phyloP scores from a whole-genome alignment of 768 basidiomycete species.

The Lactarius indigo region DNA sequence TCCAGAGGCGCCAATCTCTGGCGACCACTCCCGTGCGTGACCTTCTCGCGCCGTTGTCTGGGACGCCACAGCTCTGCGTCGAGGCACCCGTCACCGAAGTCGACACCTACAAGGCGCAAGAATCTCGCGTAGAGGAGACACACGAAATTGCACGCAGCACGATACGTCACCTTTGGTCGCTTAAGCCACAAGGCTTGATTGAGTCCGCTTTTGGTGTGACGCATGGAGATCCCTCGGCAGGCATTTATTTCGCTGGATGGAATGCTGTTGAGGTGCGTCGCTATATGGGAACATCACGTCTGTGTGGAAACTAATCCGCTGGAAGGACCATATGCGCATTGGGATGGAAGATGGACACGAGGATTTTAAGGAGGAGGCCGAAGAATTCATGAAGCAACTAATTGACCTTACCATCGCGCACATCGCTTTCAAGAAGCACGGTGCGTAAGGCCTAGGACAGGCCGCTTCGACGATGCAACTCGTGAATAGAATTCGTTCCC shows the following conservation, averaged over 20 bases:
- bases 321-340: not conserved
- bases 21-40: not conserved
- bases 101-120: not conserved
- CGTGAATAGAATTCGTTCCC: not conserved
- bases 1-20: not conserved
- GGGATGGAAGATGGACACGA: not conserved
- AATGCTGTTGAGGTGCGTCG: constrained; percentile 7
- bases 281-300: not conserved
- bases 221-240: not conserved
- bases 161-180: not conserved
- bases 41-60: not conserved
- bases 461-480: not conserved
- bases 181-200: not conserved
- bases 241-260: constrained; percentile 6
- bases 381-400: not conserved
- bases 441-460: not conserved
- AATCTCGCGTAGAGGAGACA: not conserved
- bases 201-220: not conserved
- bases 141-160: not conserved
- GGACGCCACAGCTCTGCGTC: not conserved
- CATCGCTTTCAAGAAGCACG: not conserved
- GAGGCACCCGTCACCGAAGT: constrained; percentile 6
- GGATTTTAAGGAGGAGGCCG: not conserved
- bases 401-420: not conserved
- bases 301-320: not conserved